Evolutionary conservation across 257 asterid species (phyloP).

Genomic region (Nicotiana undulata): DNA sequence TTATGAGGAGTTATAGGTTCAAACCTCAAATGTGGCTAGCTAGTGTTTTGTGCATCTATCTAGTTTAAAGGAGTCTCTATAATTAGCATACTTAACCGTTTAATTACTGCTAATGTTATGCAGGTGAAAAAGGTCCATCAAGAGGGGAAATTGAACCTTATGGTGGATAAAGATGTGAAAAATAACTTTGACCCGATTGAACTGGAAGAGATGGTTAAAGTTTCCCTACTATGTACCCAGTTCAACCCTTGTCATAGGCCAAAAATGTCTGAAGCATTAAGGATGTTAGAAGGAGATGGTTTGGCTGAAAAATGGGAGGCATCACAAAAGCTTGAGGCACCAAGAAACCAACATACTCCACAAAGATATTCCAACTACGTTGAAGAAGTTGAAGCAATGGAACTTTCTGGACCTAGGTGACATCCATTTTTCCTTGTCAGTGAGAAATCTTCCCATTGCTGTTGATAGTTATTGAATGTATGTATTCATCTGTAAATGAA

Average conservation of each 20-base stretch:
- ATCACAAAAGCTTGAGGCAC: slow-evolving; percentile 47
- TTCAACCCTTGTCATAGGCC: slow-evolving; percentile 79
- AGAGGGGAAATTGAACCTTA: slow-evolving; percentile 57
- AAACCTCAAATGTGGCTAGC: not conserved
- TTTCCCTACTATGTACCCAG: slow-evolving; percentile 77
- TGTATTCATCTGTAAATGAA: slow-evolving; percentile 41
- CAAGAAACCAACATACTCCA: slow-evolving; percentile 41
- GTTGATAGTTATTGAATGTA: too few species aligned
- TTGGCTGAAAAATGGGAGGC: slow-evolving; percentile 92
- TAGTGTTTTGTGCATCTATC: not conserved
- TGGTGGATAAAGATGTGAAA: slow-evolving; percentile 70
- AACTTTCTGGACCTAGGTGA: slow-evolving; percentile 94
- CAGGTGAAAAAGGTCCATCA: slow-evolving; percentile 83
- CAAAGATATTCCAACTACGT: slow-evolving; percentile 74
- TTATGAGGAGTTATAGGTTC: not conserved
- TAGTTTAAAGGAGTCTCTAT: not conserved
- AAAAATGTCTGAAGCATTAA: slow-evolving; percentile 85
- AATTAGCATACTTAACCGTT: not conserved
- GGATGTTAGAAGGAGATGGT: slow-evolving; percentile 94
- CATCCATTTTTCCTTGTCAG: not conserved
- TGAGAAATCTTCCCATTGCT: too few species aligned
- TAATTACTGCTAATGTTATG: not conserved
- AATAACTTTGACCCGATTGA: slow-evolving; percentile 52
- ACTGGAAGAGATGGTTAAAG: slow-evolving; percentile 77
- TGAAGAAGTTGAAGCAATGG: slow-evolving; percentile 90